These are phyloP conservation scores for Myxozyma neglecta DNA, from an alignment of 805 yeast genomes.

Conservation along the genomic window DNA sequence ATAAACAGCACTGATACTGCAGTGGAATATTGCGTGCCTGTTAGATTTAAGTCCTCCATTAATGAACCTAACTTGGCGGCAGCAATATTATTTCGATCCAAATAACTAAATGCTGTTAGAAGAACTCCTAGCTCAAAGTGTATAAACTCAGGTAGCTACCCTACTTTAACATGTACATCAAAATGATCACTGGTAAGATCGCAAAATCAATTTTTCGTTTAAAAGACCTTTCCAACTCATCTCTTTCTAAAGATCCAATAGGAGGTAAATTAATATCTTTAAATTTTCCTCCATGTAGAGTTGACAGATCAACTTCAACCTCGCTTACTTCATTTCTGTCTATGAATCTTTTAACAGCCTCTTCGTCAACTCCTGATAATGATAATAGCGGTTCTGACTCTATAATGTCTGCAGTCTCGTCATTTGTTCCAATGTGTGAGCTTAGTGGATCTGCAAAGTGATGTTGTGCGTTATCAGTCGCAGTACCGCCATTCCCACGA, in stretches of 20 bases:
- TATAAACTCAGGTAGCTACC: conserved; percentile 16
- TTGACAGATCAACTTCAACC: conserved; percentile 13
- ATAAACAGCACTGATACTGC: conserved; percentile 52
- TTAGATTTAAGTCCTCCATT: conserved; percentile 45
- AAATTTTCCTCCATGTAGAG: conserved; percentile 25
- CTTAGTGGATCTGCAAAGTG: background rate
- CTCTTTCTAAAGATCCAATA: conserved; percentile 45
- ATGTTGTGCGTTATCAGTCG: background rate
- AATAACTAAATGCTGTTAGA: conserved; percentile 33
- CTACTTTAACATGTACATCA: conserved; percentile 51
- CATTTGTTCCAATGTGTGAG: background rate
- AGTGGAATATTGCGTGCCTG: conserved; percentile 47
- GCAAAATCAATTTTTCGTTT: conserved; percentile 51
- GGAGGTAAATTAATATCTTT: conserved; percentile 32
- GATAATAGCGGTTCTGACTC: background rate
- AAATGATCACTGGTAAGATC: conserved; percentile 52
- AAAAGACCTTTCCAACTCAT: conserved; percentile 44
- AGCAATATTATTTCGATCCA: conserved; percentile 51
- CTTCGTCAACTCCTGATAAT: background rate
- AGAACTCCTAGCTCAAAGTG: too few species aligned
- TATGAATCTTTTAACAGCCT: conserved; percentile 1
- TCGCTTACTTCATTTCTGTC: background rate
- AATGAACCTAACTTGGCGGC: conserved; percentile 50
- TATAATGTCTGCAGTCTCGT: background rate
- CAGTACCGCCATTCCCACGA: background rate